Evolutionary conservation across 768 basidiomycete genomes (phyloP), one percentile per base, ranked within the genome.

Genomic region (Pleurotus eryngii): DNA sequence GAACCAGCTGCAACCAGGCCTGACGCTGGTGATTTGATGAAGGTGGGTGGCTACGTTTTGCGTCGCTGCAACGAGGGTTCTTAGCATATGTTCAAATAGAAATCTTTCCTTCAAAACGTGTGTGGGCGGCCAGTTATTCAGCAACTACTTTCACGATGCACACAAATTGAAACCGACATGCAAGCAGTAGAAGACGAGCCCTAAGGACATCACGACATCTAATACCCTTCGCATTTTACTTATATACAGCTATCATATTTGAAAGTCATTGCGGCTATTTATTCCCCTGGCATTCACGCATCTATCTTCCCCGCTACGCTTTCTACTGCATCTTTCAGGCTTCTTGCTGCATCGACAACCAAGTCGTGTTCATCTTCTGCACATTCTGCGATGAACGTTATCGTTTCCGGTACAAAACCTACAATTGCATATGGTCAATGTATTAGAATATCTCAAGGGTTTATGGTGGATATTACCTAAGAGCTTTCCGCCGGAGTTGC

Each of bases 301-400:
- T 74, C 73, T 69, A 83, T 80, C 62, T 77, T 86, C 9, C 90
- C 90, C 59, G 86, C 86, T 61, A 87, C 78, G 60, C 73, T 80
- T 72, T 92, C 89, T 47, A 91, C 84, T 3, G 83, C 82, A 70
- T 80, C 73, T 69, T 88, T 92, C 70, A 92, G 74, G 61, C 70
- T 78, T 60, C 85, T 81, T 15, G 87, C 82, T 63, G 85, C 85
- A 57, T 75, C 78, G 3, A 92, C 89, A 14, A 95, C 91, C 57
- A 78, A 78, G 61, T 92, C 90, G 67, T 93, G 87, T 62, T 95
- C 94, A 65, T 96, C 93, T 71, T 94, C 92, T 3, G 84, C 82
- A 65, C 86, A 90, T 69, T 96, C 95, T 3, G 85, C 85, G 55
- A 96, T 86, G 73, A 96, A 94, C 24, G 90, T 87, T 15, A 89